A percentile compares a stretch with the other conserved stretches of the same genome.
phyloP scores from a whole-genome alignment of 2,329 filamentous ascomycete genomes.

The Exophiala aquamarina region DNA sequence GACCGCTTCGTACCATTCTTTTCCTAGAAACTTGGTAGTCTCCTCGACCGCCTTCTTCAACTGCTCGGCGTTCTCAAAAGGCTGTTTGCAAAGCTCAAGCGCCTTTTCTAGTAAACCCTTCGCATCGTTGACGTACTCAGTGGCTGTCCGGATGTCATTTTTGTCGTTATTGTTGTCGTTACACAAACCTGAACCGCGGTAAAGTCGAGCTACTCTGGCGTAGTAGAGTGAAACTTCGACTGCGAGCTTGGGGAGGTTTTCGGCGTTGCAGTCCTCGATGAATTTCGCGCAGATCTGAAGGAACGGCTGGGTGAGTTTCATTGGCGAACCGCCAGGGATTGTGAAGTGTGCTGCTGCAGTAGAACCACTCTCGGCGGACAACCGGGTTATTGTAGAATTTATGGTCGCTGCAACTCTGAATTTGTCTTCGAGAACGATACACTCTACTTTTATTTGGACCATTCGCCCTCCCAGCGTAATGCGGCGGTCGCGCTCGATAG shows the following conservation, averaged over 20 bases:
- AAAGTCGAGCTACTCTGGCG: constrained; percentile 31
- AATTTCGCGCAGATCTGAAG: constrained; percentile 32
- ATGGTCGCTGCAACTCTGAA: constrained; percentile 27
- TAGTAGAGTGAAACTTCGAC: constrained; percentile 39
- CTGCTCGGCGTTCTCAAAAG: constrained; percentile 32
- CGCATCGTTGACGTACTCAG: constrained; percentile 18
- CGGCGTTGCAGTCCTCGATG: constrained; percentile 31
- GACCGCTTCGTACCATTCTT: constrained; percentile 41
- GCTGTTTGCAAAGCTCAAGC: constrained; percentile 33
- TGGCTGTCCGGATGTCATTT: constrained; percentile 24
- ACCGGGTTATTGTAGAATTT: not conserved
- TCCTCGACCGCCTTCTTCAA: constrained; percentile 32
- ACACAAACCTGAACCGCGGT: constrained; percentile 18
- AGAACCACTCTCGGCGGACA: not conserved
- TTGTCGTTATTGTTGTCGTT: constrained; percentile 8
- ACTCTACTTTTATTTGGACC: constrained; percentile 32
- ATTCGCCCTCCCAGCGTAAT: constrained; percentile 31
- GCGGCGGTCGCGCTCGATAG: constrained; percentile 32
- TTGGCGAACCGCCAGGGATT: not conserved
- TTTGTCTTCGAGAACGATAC: constrained; percentile 33
- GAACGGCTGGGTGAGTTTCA: constrained; percentile 17
- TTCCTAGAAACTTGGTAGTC: constrained; percentile 31
- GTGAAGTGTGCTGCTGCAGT: constrained; percentile 3
- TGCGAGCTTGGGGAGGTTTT: constrained; percentile 39
- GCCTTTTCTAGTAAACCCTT: constrained; percentile 30